phyloP scores from a whole-genome alignment of 2,329 filamentous ascomycete species.

The Cladophialophora exuberans region DNA sequence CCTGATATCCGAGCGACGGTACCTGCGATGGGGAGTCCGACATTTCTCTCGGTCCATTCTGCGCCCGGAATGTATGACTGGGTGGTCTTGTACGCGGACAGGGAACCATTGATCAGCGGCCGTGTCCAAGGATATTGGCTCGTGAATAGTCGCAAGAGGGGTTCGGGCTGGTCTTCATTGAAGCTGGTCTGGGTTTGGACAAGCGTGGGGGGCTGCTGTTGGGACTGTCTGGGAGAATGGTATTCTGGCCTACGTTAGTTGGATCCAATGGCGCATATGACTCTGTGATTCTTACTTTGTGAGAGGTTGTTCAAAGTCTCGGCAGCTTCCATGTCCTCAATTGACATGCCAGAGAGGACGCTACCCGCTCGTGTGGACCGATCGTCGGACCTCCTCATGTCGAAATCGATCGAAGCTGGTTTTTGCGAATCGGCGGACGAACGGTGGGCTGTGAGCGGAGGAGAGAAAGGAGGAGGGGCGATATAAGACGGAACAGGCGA shows the following conservation, averaged over 20 bases:
- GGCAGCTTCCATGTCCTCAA: constrained; percentile 63
- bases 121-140: constrained; percentile 86
- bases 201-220: constrained; percentile 56
- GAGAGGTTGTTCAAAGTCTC: constrained; percentile 75
- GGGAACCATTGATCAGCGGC: constrained; percentile 79
- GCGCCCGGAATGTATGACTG: constrained; percentile 91
- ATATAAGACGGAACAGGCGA: constrained; percentile 26
- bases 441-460: constrained; percentile 25
- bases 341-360: constrained; percentile 45
- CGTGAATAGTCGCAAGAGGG: constrained; percentile 81
- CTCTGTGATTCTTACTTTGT: constrained; percentile 58
- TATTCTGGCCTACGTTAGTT: constrained; percentile 28
- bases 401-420: constrained; percentile 42
- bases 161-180: constrained; percentile 66
- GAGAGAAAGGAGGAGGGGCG: constrained; percentile 31
- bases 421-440: constrained; percentile 27
- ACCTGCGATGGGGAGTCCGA: constrained; percentile 79
- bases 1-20: constrained; percentile 85
- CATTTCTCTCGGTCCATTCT: constrained; percentile 86
- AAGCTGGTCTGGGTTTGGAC: constrained; percentile 39
- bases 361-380: constrained; percentile 49
- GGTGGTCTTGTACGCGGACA: constrained; percentile 81
- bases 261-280: neutral
- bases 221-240: constrained; percentile 48
- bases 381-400: constrained; percentile 40